Base-by-base conservation (phyloP, 192 early-diverging fungal species). In the Dispira simplex region DNA sequence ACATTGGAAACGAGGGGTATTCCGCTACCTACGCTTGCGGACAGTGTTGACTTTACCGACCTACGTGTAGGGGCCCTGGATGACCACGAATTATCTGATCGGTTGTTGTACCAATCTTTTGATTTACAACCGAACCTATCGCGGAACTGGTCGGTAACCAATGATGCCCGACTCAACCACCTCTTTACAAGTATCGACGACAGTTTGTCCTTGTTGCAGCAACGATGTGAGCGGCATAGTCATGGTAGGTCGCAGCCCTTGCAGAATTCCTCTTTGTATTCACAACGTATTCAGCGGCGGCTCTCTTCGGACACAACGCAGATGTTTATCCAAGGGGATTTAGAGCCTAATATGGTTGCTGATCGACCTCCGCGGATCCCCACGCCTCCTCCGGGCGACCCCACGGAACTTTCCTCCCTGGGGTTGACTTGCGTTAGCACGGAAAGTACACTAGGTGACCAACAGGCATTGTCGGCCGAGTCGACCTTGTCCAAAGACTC, bases 121-220 rank as follows among this genome's bases (percentile, higher is more conserved):
- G 27, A 62, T 3, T 62, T 46, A 9, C 59, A 45, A 8, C 16
- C 4, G 44, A 45, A n/a, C 44, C 23, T 45, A 14, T 46, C 28
- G 0, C 59, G 59, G 4, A n/a, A 32, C 10, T 44, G 44, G 44
- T 39, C 28, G 32, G 32, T 39, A 39, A 39, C 3, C 43, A 13
- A 25, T 11, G 59, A 62, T 21, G 44, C 39, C 12, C 28, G 59
- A 8, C 20, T 25, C 43, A 46, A 25, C 43, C n/a, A 39, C 3
- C 43, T 45, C 43, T 45, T 62, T 44, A n/a, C 59, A 20, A 62
- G 59, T 25, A 62, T 62, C n/a, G 59, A 62, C 59, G 12, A 32
- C 43, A 62, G 59, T 25, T 20, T 62, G 5, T 43, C 16, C 20
- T 5, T 25, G 5, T 9, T 62, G 59, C 59, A 45, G 26, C n/a